Conservation (phyloP, 2,329 filamentous ascomycete species). For the Alternaria brassicae region DNA sequence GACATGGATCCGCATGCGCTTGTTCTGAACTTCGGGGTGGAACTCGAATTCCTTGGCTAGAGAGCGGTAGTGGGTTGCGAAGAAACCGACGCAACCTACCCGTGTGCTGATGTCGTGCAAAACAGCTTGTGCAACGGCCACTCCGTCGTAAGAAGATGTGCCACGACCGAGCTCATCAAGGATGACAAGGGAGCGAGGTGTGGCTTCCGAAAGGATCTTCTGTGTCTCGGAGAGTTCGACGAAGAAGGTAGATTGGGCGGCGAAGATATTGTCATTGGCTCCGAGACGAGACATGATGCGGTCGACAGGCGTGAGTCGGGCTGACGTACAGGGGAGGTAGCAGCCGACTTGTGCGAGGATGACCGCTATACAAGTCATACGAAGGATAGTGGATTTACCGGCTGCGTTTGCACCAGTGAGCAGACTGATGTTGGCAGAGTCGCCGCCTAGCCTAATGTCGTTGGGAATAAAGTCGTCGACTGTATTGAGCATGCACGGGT, state of each 20-base stretch:
- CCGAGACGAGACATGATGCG: conserved; percentile 98
- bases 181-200: conserved; percentile 91
- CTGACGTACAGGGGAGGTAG: conserved; percentile 83
- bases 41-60: conserved; percentile 87
- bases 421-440: conserved; percentile 81
- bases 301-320: conserved; percentile 86
- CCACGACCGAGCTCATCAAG: conserved; percentile 95
- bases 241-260: conserved; percentile 96
- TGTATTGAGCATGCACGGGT: conserved; percentile 90
- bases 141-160: conserved; percentile 93
- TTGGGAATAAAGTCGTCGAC: conserved; percentile 97
- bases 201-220: conserved; percentile 95
- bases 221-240: conserved; percentile 97
- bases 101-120: conserved; percentile 95
- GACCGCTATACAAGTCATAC: conserved; percentile 96
- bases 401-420: conserved; percentile 96
- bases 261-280: conserved; percentile 98
- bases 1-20: conserved; percentile 93
- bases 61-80: conserved; percentile 96
- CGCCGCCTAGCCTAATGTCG: conserved; percentile 84
- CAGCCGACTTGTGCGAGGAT: conserved; percentile 98
- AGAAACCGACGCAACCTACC: conserved; percentile 93
- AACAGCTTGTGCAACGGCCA: conserved; percentile 94
- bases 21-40: conserved; percentile 85
- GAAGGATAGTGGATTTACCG: conserved; percentile 93